Evolutionary conservation across 2,329 filamentous ascomycete species (phyloP), one percentile per base, ranked within the genome.

Genomic region (Penicillium psychrosexuale): DNA sequence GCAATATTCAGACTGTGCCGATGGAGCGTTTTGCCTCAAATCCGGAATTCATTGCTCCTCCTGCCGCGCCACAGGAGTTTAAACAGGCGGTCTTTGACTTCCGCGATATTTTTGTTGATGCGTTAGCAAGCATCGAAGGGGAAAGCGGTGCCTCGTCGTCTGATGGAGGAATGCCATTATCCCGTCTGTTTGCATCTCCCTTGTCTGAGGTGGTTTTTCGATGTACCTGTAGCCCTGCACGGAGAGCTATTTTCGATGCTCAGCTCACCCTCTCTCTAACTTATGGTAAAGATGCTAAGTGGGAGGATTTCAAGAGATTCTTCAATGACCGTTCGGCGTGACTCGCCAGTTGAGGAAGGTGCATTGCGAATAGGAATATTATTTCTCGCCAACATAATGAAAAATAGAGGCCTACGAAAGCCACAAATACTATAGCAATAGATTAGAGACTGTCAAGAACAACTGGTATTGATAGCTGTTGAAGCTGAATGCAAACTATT

Each of bases 401-500:
- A 38, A 38, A 2, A 3, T 13, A 38, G 17, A 38, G n/a, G 5
- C 5, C 36, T 38, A 38, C 9, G 3, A 17, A 38, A 37, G 5
- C 36, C 17, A 38, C 5, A n/a, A 28, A 12, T 11, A 24, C 24
- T n/a, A 17, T 8, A 27, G 39, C 11, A 24, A 34, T 6, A 27
- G 13, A 11, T 37, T 37, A 28, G 1, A 19, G 8, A 19, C 3
- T 12, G 28, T 42, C 47, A 43, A 31, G 31, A 13, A 38, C 9
- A 53, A 43, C 31, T 50, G 24, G 37, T 34, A 51, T 54, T 51
- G 34, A 52, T 34, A 39, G 60, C 58, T 63, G 60, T 63, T 62
- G 61, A 63, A 63, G 58, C 58, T 46, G 15, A 50, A 57, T 52
- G 51, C 40, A 52, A 50, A 54, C 53, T 59, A 62, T 62, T 5